phyloP scores from a whole-genome alignment of 2,329 filamentous ascomycete species.

The Neofusicoccum umdonicola region DNA sequence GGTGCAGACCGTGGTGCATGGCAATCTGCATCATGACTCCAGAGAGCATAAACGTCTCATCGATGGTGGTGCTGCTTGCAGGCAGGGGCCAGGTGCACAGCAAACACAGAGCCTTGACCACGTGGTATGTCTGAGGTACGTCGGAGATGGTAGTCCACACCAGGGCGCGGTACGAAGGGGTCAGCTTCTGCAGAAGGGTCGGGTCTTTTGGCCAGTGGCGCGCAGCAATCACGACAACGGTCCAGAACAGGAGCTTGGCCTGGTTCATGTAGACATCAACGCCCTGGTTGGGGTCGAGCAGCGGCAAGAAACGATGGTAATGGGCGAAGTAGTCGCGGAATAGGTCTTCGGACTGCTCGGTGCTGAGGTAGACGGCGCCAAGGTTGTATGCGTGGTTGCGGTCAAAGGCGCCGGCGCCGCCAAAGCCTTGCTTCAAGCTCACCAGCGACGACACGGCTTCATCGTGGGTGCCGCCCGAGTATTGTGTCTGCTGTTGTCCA shows the following conservation, averaged over 20 bases:
- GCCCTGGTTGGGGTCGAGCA: constrained; percentile 64
- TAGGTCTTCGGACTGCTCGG: constrained; percentile 51
- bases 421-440: constrained; percentile 17
- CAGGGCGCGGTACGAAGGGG: constrained; percentile 64
- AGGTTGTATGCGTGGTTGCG: constrained; percentile 16
- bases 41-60: constrained; percentile 77
- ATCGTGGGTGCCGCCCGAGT: constrained; percentile 23
- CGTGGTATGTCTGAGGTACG: constrained; percentile 74
- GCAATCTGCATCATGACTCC: constrained; percentile 86
- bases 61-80: constrained; percentile 75
- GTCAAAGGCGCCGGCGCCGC: constrained; percentile 4
- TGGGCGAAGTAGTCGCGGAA: constrained; percentile 73
- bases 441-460: constrained; percentile 17
- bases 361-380: constrained; percentile 15
- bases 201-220: constrained; percentile 66
- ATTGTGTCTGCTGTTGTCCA: constrained; percentile 19
- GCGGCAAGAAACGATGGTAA: constrained; percentile 76
- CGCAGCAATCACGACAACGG: constrained; percentile 71
- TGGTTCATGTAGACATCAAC: constrained; percentile 73
- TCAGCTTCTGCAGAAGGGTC: constrained; percentile 64
- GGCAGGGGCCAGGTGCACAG: constrained; percentile 80
- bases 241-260: constrained; percentile 82
- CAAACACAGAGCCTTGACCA: constrained; percentile 77
- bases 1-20: constrained; percentile 77
- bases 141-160: constrained; percentile 76